Base-by-base conservation (phyloP, 352 stramenopile species). In the Pythium pyrilobum region DNA sequence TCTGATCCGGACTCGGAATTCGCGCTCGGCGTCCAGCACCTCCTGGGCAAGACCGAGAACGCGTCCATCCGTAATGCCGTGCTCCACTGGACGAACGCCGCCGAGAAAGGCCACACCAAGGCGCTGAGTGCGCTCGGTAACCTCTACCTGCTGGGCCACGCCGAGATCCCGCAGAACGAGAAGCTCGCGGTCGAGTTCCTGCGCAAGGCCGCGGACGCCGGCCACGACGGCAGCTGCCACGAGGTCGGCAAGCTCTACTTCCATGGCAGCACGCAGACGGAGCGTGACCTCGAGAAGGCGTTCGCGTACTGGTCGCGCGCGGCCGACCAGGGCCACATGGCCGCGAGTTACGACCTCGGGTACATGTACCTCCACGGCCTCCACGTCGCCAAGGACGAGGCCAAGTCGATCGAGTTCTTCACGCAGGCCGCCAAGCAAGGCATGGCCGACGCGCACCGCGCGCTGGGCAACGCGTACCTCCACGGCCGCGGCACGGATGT, bases 21-120 rank as follows among this genome's bases (percentile, higher is more conserved):
- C 56, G 63, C 71, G 2, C 66, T 81, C 39, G 79, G 79, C 11
- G 79, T 89, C 16, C 65, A 80, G 63, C 77, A 74, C 33, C 51
- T 87, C 23, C 39, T 86, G 44, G 70, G 74, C 37, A 81, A 79
- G 55, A 59, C 53, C 4, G 49, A 71, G 18, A 78, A 75, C 32
- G 45, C 66, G 3, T 69, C 67, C 7, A 63, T 86, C 25, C 64
- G 85, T 21, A 65, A 62, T 47, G 77, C 82, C 18, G 60, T 91
- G 37, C 54, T 89, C 16, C 79, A 90, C 63, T 92, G 82, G 82
- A 90, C 77, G 11, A 89, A 76, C 47, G 82, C 82, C 0, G 82
- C 82, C 25, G 74, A 87, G 52, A 50, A 67, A 37, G 82, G 80
- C n/a, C 76, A 90, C 54, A 56, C 77, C 7, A 85, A 85, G 40